Evolutionary conservation across 2,329 filamentous ascomycete species (phyloP).

Genomic region (Nemania abortiva): DNA sequence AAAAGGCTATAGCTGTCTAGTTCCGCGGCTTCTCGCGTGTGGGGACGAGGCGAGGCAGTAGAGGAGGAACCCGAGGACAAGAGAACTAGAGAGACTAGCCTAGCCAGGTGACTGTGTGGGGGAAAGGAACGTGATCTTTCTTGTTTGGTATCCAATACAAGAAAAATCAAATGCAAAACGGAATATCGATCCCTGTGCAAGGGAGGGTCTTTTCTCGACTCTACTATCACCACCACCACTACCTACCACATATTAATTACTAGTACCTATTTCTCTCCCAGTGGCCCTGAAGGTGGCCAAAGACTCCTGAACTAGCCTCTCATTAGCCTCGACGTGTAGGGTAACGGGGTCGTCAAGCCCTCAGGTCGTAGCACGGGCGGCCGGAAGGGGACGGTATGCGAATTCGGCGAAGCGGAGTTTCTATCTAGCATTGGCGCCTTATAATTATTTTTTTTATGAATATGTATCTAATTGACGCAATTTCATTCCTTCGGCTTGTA

Average conservation of each 20-base stretch:
- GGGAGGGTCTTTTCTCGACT: too few relatives aligned
- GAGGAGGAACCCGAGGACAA: slow-evolving; percentile 5
- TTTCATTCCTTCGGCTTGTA: neutral
- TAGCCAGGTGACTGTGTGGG: too few relatives aligned
- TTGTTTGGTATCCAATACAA: too few relatives aligned
- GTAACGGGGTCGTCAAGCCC: neutral
- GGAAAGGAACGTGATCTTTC: neutral
- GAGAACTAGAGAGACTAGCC: neutral
- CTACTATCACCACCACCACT: too few relatives aligned
- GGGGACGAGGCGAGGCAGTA: slow-evolving; percentile 1
- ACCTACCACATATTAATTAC: too few relatives aligned
- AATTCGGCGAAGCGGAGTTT: slow-evolving; percentile 38
- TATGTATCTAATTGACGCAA: neutral
- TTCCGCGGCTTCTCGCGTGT: slow-evolving; percentile 31
- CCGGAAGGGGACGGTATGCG: slow-evolving; percentile 32
- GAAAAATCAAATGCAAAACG: neutral
- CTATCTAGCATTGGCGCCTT: slow-evolving; percentile 22
- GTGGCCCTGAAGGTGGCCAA: too few relatives aligned
- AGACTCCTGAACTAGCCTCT: neutral
- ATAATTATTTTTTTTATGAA: neutral
- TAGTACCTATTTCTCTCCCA: neutral
- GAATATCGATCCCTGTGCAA: neutral
- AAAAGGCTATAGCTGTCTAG: neutral
- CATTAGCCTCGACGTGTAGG: neutral
- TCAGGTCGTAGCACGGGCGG: slow-evolving; percentile 15